phyloP scores from a whole-genome alignment of 164 flowering plant genomes.

The Stephania yunnanensis region DNA sequence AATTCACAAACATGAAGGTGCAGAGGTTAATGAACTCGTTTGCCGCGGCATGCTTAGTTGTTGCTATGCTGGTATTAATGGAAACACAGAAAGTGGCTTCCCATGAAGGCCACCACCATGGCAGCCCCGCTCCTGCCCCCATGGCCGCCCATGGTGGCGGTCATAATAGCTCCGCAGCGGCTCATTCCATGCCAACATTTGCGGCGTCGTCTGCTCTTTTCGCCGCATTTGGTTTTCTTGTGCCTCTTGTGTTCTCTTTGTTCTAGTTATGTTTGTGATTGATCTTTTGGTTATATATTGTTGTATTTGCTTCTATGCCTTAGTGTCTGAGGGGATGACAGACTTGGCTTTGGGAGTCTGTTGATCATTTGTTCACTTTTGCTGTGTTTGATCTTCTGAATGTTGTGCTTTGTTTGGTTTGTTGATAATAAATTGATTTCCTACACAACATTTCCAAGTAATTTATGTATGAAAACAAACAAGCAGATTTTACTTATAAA shows the following conservation, averaged over 20 bases:
- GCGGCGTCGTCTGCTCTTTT: constrained; percentile 1
- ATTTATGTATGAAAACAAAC: no score
- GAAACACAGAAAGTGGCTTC: constrained; percentile 8
- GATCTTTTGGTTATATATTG: neutral
- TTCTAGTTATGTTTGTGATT: neutral
- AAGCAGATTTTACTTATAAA: neutral
- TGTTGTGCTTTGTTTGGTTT: neutral
- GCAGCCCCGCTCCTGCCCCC: constrained; percentile 1
- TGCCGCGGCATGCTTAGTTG: neutral
- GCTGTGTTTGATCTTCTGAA: neutral
- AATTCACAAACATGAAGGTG: constrained; percentile 1
- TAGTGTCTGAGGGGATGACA: neutral
- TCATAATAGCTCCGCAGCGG: neutral
- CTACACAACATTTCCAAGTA: neutral
- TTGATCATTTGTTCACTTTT: neutral
- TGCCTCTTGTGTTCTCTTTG: constrained; percentile 1
- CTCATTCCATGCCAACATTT: neutral
- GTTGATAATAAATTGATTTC: neutral
- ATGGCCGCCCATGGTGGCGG: neutral
- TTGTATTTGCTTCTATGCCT: neutral
- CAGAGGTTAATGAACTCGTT: neutral
- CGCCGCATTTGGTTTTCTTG: neutral
- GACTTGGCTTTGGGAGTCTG: neutral
- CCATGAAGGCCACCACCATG: constrained; percentile 15
- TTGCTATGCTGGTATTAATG: constrained; percentile 11